Percentiles rank a stretch among this genome's conserved stretches.
phyloP scores from a whole-genome alignment of 495 filamentous ascomycete genomes.

The Daldinia caldariorum region DNA sequence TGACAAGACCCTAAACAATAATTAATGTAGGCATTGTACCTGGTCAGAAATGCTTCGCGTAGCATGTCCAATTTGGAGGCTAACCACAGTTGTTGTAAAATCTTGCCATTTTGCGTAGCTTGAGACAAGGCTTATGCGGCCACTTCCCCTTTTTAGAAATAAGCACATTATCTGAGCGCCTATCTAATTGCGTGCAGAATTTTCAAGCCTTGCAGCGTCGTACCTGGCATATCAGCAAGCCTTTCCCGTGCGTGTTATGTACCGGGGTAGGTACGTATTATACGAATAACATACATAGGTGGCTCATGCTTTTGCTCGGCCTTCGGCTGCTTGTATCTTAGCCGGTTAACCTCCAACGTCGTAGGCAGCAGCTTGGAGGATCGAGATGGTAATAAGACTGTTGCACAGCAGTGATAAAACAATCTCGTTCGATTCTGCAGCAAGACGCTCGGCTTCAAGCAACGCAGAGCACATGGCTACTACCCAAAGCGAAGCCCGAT shows the following conservation, averaged over 20 bases:
- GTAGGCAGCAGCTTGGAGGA: not conserved
- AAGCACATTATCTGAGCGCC: constrained; percentile 39
- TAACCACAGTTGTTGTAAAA: constrained; percentile 11
- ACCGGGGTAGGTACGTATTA: not conserved
- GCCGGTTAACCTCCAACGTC: constrained; percentile 16
- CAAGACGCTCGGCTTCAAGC: constrained; percentile 30
- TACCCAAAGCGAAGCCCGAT: constrained; percentile 18
- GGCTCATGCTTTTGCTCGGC: not conserved
- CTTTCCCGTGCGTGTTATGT: constrained; percentile 5
- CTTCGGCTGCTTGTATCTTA: constrained; percentile 18
- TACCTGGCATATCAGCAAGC: constrained; percentile 36
- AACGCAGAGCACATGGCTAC: constrained; percentile 15
- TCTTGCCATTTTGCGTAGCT: constrained; percentile 19
- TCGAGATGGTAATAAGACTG: constrained; percentile 18
- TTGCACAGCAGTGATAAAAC: constrained; percentile 28
- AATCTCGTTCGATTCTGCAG: constrained; percentile 29
- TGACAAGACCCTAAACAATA: constrained; percentile 20
- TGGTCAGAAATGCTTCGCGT: constrained; percentile 20
- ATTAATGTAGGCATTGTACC: constrained; percentile 10
- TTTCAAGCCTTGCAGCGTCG: constrained; percentile 28
- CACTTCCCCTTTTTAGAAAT: constrained; percentile 33
- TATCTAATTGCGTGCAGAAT: constrained; percentile 41
- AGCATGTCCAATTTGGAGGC: constrained; percentile 20
- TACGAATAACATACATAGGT: not conserved
- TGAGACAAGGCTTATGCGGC: constrained; percentile 28